Evolutionary conservation across 345 rosid genomes (phyloP), one percentile per base, ranked within the genome.

Genomic region (Angophora floribunda): DNA sequence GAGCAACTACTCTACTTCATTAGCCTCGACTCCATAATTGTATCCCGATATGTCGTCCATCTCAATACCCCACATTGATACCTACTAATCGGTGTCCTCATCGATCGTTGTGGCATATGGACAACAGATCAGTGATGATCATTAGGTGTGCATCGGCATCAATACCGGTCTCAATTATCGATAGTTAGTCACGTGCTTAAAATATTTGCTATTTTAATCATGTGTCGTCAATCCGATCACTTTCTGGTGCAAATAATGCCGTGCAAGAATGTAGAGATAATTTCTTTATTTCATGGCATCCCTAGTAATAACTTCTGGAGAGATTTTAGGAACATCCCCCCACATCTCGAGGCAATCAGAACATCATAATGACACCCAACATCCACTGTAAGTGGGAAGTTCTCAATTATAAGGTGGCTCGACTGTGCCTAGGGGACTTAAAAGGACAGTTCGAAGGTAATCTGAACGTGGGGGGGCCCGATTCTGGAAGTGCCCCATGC

Each of bases 81-180:
- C 2, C 28, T 22, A 55, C 5, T 55, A 1, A 22, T 53, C 0
- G 4, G 24, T 21, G 21, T 53, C 26, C 26, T 53, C 59, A 53
- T 53, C 0, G 4, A 19, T 19, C 5, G 0, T 55, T 21, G 28
- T 17, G 2, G 1, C 12, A 55, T 8, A 55, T 55, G 0, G 2
- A 55, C 61, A 22, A 4, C 6, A 8, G 59, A 21, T 55, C 2
- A 0, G 26, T 55, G 59, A 28, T 11, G 28, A 55, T 55, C 1
- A 2, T 7, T 2, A 0, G n/a, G 0, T 55, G 61, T 55, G 61
- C 6, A 55, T 22, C 61, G 22, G 22, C 28, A 55, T 12, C 12
- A 22, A 22, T 55, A 22, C 12, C 2, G 5, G 9, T 22, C 28
- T 55, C 22, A 12, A 55, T 7, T 55, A 2, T 21, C 12, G 0